Percentiles rank a stretch among this genome's conserved stretches.
Conservation (phyloP, 1,284 basidiomycete genomes). For the Tranzscheliella williamsii region DNA sequence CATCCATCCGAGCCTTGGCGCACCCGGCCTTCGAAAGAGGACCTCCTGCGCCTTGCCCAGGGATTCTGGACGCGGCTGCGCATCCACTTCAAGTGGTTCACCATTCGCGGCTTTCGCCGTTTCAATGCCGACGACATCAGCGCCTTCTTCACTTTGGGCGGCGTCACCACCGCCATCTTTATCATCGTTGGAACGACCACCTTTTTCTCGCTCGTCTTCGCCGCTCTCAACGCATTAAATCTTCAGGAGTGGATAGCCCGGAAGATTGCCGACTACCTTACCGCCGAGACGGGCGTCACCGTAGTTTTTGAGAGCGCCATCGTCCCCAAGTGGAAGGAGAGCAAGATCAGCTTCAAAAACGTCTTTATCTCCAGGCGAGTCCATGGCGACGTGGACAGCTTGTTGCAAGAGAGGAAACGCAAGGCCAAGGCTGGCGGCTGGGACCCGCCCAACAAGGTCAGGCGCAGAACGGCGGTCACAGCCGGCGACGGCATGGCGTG, state of each 20-base stretch:
- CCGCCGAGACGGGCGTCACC: conserved; percentile 86
- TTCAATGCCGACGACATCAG: conserved; percentile 97
- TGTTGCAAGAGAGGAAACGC: conserved; percentile 25
- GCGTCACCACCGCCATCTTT: conserved; percentile 86
- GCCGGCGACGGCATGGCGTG: conserved; percentile 55
- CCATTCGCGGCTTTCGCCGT: conserved; percentile 88
- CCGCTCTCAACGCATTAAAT: conserved; percentile 83
- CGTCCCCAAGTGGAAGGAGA: conserved; percentile 96
- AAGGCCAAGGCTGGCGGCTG: conserved; percentile 7
- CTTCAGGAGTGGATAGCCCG: conserved; percentile 90
- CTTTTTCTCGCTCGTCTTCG: conserved; percentile 91
- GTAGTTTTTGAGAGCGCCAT: conserved; percentile 97
- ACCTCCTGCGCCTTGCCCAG: conserved; percentile 81
- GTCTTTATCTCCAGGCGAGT: conserved; percentile 89
- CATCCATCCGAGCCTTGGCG: too few species aligned
- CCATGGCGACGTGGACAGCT: conserved; percentile 44
- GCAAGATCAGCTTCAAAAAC: conserved; percentile 92
- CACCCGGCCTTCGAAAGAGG: conserved; percentile 61
- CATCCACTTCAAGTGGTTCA: conserved; percentile 97
- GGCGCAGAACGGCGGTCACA: conserved; percentile 36
- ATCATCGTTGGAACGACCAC: conserved; percentile 94
- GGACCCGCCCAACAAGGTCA: conserved; percentile 22
- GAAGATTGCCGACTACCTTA: conserved; percentile 88
- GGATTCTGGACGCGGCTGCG: conserved; percentile 86
- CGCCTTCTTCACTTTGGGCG: conserved; percentile 84